Evolutionary conservation across 768 basidiomycete species (phyloP), one percentile per base, ranked within the genome.

Genomic region (Kwoniella dendrophila): DNA sequence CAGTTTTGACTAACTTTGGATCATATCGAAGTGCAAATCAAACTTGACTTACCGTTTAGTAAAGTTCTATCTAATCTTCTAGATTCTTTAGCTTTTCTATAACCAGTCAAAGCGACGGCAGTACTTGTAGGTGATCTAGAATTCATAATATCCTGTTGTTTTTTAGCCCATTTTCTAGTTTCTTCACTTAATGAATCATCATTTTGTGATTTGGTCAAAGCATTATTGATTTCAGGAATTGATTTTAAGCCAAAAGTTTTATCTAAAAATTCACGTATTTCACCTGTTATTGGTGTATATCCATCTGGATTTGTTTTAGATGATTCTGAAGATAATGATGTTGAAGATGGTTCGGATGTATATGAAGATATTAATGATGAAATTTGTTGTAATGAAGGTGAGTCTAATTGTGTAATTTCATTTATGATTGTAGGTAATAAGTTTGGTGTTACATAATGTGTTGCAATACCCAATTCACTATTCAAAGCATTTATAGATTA

Each of bases 391-490:
- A 70, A 79, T 68, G 59, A 62, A 53, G 70, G 70, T 62, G 73
- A 59, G 64, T 69, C 67, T 56, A 80, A 62, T 32, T 80, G 18
- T 86, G 70, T 83, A 56, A 98, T 81, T 60, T 86, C 84, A 56
- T 86, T 83, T 41, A 90, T 81, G 49, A 97, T 84, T 41, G 83
- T 82, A 16, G 89, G 86, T 36, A 96, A 81, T 38, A 88, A 84
- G 56, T 87, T 82, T 16, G 90, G 88, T 10, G 91, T 86, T 55
- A 98, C 85, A 72, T 84, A 98, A 78, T 99, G 96, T 1, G 96
- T 97, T 3, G 95, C 94, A 71, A 98, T 84, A 32, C 96, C 95
- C 71, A 87, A 86, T 66, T 93, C 92, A 72, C 92, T 95, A 73
- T 36, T 27, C n/a, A n/a, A n/a, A n/a, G n/a, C n/a, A n/a, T n/a